Evolutionary conservation across 805 yeast genomes (phyloP).

Genomic region (Lachancea meyersii): DNA sequence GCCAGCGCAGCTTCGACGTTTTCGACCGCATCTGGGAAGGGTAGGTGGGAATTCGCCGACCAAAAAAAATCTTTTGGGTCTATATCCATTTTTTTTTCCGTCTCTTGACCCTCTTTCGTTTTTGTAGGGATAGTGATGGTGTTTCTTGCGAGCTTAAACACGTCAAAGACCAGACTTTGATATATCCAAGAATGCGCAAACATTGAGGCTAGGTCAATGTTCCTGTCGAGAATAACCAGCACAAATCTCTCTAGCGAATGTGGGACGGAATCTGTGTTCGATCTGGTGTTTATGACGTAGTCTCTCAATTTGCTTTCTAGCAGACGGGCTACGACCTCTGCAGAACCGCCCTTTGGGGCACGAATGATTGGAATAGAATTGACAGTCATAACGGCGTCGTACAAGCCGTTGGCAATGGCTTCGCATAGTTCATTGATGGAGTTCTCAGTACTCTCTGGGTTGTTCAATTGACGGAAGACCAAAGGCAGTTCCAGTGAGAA

Average conservation of each 20-base stretch:
- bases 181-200: conserved; percentile 96
- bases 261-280: conserved; percentile 20
- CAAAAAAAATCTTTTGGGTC: conserved; percentile 95
- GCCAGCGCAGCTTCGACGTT: conserved; percentile 82
- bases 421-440: conserved; percentile 64
- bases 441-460: conserved; percentile 67
- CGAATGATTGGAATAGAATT: conserved; percentile 84
- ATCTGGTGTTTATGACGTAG: conserved; percentile 62
- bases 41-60: conserved; percentile 74
- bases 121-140: conserved; percentile 58
- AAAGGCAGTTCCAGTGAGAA: conserved; percentile 68
- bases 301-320: conserved; percentile 81
- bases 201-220: conserved; percentile 87
- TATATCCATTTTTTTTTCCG: conserved; percentile 66
- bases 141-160: conserved; percentile 73
- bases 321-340: conserved; percentile 85
- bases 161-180: conserved; percentile 93
- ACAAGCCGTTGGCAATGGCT: conserved; percentile 69
- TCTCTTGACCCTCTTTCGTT: conserved; percentile 34
- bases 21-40: conserved; percentile 99
- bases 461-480: conserved; percentile 63
- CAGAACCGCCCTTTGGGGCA: conserved; percentile 89
- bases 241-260: conserved; percentile 57
- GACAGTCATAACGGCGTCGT: conserved; percentile 70
- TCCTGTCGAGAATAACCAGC: conserved; percentile 77